phyloP scores from a whole-genome alignment of 2,329 filamentous ascomycete species.

The Neocucurbitaria cava region DNA sequence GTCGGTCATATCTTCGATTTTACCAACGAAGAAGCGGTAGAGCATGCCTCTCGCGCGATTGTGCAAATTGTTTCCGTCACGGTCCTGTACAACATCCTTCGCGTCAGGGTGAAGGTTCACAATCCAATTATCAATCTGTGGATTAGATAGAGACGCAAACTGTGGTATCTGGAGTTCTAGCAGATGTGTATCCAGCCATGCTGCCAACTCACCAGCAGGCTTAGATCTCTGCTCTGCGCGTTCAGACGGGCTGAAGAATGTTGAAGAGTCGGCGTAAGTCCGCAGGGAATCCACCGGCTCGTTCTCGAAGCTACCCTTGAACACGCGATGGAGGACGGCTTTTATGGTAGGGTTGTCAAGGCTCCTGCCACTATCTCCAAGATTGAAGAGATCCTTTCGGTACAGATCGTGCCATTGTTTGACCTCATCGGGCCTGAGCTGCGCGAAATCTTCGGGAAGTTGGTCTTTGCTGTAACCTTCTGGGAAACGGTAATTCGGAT shows the following conservation, averaged over 20 bases:
- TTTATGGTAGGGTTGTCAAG: background rate
- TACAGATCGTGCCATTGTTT: background rate
- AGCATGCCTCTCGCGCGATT: background rate
- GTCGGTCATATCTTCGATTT: background rate
- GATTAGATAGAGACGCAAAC: background rate
- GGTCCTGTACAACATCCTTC: background rate
- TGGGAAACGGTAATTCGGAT: background rate
- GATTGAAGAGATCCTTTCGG: background rate
- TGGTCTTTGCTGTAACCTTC: background rate
- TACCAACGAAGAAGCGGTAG: background rate
- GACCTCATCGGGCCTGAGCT: background rate
- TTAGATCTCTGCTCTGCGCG: no score
- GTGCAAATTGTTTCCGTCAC: background rate
- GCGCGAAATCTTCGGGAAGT: background rate
- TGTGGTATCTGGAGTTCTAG: background rate
- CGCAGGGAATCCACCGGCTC: background rate
- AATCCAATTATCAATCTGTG: background rate
- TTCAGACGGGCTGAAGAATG: background rate
- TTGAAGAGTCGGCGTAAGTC: background rate
- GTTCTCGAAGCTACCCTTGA: background rate
- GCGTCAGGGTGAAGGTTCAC: background rate
- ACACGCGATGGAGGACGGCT: background rate
- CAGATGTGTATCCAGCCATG: background rate
- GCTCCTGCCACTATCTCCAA: background rate
- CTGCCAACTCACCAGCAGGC: background rate